Conservation (phyloP, 306 rosid species). For the Glycine soja region DNA sequence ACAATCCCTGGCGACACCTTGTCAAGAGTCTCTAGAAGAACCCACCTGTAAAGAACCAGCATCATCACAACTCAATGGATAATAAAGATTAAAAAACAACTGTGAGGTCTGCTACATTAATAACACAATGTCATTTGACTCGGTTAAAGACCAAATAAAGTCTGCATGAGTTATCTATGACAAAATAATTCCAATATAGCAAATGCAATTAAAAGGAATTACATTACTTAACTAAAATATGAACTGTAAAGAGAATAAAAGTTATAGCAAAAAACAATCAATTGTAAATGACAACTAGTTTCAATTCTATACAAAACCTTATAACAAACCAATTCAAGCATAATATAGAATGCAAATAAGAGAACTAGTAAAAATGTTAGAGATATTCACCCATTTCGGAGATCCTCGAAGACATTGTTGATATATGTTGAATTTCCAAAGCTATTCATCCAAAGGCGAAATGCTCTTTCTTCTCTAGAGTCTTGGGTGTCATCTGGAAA, state of each 20-base stretch:
- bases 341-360: background rate
- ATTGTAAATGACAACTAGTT: background rate
- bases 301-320: background rate
- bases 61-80: conserved; percentile 32
- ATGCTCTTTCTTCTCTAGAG: conserved; percentile 94
- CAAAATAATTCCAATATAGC: conserved; percentile 4
- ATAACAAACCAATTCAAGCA: conserved; percentile 18
- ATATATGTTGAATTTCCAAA: conserved; percentile 79
- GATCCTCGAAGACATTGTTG: conserved; percentile 96
- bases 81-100: background rate
- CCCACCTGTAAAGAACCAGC: conserved; percentile 70
- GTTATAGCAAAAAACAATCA: background rate
- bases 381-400: conserved; percentile 75
- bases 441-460: conserved; percentile 96
- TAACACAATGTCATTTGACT: no score
- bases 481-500: conserved; percentile 77
- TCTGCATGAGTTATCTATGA: background rate
- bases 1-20: conserved; percentile 93
- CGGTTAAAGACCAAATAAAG: background rate
- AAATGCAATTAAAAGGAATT: conserved; percentile 22
- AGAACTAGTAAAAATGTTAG: background rate
- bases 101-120: no score
- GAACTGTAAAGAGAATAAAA: background rate
- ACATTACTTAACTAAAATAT: background rate
- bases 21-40: conserved; percentile 86